phyloP scores from a whole-genome alignment of 805 yeast genomes.

The Ogataea paraovalis region DNA sequence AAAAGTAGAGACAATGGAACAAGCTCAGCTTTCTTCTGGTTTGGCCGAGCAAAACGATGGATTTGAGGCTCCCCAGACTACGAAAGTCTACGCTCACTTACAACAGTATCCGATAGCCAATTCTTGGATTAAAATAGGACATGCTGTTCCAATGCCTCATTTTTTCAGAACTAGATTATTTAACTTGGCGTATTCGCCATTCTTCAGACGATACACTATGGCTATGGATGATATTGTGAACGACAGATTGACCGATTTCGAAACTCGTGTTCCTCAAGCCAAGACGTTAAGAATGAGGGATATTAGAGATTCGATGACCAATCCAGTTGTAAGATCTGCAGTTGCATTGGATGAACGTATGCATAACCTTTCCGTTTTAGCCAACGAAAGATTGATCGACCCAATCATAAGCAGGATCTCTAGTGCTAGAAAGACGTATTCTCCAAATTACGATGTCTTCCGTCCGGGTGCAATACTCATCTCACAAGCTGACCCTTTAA shows the following conservation, averaged over 20 bases:
- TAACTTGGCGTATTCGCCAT: constrained; percentile 23
- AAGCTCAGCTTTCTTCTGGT: neutral
- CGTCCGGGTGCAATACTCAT: constrained; percentile 61
- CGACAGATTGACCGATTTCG: constrained; percentile 51
- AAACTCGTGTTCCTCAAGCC: constrained; percentile 53
- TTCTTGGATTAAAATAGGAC: constrained; percentile 29
- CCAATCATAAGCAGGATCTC: constrained; percentile 49
- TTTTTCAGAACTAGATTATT: constrained; percentile 21
- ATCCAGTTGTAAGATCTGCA: constrained; percentile 48
- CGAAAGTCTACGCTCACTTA: constrained; percentile 39
- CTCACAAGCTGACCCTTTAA: constrained; percentile 57
- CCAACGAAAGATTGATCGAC: constrained; percentile 33
- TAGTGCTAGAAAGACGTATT: constrained; percentile 46
- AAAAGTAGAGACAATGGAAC: neutral
- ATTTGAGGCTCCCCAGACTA: constrained; percentile 15
- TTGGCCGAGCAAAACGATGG: neutral
- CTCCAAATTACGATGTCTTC: constrained; percentile 36
- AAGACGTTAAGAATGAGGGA: constrained; percentile 50
- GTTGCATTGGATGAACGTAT: constrained; percentile 32
- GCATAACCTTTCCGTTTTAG: constrained; percentile 26
- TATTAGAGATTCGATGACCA: constrained; percentile 43
- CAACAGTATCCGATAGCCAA: constrained; percentile 44
- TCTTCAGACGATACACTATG: constrained; percentile 18
- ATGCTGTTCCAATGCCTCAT: constrained; percentile 25
- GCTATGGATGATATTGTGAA: constrained; percentile 51